Conservation (phyloP, 169 alveolate genomes). For the Babesia gibsoni region DNA sequence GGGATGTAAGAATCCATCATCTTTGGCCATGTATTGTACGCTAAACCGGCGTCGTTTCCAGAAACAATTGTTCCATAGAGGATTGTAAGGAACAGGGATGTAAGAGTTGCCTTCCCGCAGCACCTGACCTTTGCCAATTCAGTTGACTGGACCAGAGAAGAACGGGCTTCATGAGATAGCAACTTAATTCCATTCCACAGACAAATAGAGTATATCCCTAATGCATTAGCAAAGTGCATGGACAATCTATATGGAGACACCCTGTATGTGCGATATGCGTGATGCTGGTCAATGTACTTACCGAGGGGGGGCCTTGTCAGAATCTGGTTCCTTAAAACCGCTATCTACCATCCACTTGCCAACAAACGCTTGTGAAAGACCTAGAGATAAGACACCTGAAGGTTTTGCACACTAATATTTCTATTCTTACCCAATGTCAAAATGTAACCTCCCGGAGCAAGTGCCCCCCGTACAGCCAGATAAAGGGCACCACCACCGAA, state of each 20-base stretch:
- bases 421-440: slow-evolving; percentile 52
- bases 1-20: slow-evolving; percentile 79
- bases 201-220: slow-evolving; percentile 69
- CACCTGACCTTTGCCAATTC: slow-evolving; percentile 12
- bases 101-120: slow-evolving; percentile 2
- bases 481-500: slow-evolving; percentile 77
- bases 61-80: slow-evolving; percentile 82
- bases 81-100: slow-evolving; percentile 60
- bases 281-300: neutral
- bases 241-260: slow-evolving; percentile 76
- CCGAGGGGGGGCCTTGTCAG: slow-evolving; percentile 75
- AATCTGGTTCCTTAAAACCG: slow-evolving; percentile 72
- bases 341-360: slow-evolving; percentile 82
- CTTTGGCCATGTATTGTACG: slow-evolving; percentile 86
- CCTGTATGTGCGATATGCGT: slow-evolving; percentile 22
- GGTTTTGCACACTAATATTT: neutral
- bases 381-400: slow-evolving; percentile 57
- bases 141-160: neutral
- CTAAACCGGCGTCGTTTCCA: slow-evolving; percentile 84
- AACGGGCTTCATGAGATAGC: neutral
- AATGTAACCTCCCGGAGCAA: slow-evolving; percentile 64
- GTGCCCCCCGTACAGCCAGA: slow-evolving; percentile 72
- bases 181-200: slow-evolving; percentile 65
- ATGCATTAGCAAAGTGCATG: slow-evolving; percentile 71
- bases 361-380: slow-evolving; percentile 73